phyloP scores from a whole-genome alignment of 2,329 filamentous ascomycete genomes.

The Akanthomyces uredinophilus region DNA sequence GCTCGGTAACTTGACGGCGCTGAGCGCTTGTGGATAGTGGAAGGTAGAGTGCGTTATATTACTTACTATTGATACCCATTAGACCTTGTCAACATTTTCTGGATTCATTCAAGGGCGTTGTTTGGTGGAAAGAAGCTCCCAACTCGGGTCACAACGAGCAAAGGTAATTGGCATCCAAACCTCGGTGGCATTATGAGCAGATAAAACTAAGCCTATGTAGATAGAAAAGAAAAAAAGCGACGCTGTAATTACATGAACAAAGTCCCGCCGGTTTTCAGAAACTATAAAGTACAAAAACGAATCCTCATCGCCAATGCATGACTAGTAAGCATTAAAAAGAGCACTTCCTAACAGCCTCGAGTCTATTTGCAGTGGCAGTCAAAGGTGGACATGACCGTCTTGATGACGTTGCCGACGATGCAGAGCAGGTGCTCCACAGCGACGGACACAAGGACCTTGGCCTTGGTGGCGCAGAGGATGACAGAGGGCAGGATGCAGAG shows the following conservation, averaged over 20 bases:
- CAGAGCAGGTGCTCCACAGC: slow-evolving; percentile 29
- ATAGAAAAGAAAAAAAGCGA: background rate
- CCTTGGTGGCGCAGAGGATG: slow-evolving; percentile 24
- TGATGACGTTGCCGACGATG: slow-evolving; percentile 28
- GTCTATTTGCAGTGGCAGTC: slow-evolving; percentile 30
- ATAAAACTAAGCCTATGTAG: background rate
- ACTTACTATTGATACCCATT: slow-evolving; percentile 3
- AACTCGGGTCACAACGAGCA: background rate
- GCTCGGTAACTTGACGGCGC: slow-evolving; percentile 31
- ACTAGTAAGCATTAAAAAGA: background rate
- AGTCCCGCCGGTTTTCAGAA: background rate
- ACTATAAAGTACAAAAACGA: background rate
- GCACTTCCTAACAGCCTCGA: background rate
- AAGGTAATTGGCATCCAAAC: background rate
- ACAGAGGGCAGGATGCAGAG: slow-evolving; percentile 30
- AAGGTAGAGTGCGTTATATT: background rate
- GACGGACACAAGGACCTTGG: slow-evolving; percentile 23
- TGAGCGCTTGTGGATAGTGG: slow-evolving; percentile 23
- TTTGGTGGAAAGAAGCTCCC: background rate
- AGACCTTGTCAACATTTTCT: background rate
- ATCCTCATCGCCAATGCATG: slow-evolving; percentile 3
- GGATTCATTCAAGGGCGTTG: background rate
- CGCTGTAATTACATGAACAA: slow-evolving; percentile 4
- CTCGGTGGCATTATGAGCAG: background rate
- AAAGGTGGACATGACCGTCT: slow-evolving; percentile 26